phyloP scores from a whole-genome alignment of 257 asterid genomes.

The Nicotiana noctiflora region DNA sequence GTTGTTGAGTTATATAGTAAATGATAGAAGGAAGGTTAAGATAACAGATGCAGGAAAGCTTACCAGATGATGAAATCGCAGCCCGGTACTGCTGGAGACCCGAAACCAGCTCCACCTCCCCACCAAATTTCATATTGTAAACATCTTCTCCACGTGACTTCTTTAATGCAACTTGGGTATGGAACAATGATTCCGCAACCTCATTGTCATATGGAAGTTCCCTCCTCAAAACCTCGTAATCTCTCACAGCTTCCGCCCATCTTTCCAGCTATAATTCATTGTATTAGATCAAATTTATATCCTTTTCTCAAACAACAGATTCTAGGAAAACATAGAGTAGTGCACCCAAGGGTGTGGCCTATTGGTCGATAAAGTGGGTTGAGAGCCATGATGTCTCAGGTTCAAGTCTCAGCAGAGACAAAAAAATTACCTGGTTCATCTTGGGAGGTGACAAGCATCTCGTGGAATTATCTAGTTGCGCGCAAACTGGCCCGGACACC shows the following conservation, averaged over 20 bases:
- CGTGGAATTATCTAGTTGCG: too few relatives aligned
- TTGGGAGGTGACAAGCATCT: too few relatives aligned
- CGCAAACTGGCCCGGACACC: too few relatives aligned
- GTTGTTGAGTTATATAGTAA: conserved; percentile 15
- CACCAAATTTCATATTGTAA: conserved; percentile 69
- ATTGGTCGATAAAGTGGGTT: too few relatives aligned
- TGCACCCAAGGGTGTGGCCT: too few relatives aligned
- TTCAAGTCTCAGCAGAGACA: too few relatives aligned
- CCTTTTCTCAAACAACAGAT: background rate
- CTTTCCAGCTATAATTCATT: conserved; percentile 64
- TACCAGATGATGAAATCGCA: conserved; percentile 70
- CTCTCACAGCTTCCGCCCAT: conserved; percentile 85
- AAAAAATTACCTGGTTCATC: too few relatives aligned
- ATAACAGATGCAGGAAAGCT: conserved; percentile 32
- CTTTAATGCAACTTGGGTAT: conserved; percentile 63
- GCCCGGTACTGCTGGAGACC: conserved; percentile 74
- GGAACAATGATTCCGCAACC: conserved; percentile 73
- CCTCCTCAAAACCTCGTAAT: conserved; percentile 63
- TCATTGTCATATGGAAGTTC: conserved; percentile 65
- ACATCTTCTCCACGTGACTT: conserved; percentile 84
- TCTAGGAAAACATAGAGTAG: too few relatives aligned
- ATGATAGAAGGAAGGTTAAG: background rate
- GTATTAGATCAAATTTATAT: conserved; percentile 45
- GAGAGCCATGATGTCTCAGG: too few relatives aligned
- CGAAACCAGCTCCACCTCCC: conserved; percentile 62